Evolutionary conservation across 257 asterid species (phyloP).

Genomic region (Thymus quinquecostatus): DNA sequence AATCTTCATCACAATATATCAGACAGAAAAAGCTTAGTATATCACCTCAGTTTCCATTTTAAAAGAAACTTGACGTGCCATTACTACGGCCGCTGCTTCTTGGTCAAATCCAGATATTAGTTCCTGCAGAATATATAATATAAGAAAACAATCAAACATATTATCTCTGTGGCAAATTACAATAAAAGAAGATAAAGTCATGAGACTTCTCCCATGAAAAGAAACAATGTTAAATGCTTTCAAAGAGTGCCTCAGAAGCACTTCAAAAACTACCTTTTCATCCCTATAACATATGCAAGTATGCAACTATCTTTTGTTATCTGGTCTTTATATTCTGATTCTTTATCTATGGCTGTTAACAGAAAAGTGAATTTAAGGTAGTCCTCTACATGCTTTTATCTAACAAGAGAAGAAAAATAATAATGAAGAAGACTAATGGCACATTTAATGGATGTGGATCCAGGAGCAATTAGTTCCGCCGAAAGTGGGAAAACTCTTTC

Average conservation of each 20-base stretch:
- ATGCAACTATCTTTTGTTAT: background rate
- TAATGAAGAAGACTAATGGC: background rate
- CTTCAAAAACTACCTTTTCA: slow-evolving; percentile 3
- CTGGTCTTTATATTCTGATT: background rate
- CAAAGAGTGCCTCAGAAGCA: background rate
- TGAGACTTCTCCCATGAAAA: slow-evolving; percentile 6
- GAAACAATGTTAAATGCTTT: background rate
- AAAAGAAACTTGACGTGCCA: slow-evolving; percentile 95
- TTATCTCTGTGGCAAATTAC: background rate
- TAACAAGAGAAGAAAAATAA: slow-evolving; percentile 13
- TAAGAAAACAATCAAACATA: slow-evolving; percentile 11
- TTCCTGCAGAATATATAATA: slow-evolving; percentile 62
- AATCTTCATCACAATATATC: slow-evolving; percentile 22
- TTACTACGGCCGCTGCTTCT: slow-evolving; percentile 96
- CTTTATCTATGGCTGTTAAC: slow-evolving; percentile 6
- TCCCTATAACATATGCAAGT: background rate
- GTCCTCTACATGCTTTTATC: background rate
- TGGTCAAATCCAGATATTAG: slow-evolving; percentile 96
- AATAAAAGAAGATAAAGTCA: background rate
- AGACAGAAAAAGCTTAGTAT: slow-evolving; percentile 26
- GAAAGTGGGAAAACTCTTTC: background rate
- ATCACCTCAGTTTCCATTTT: slow-evolving; percentile 98
- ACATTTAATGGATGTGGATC: slow-evolving; percentile 6
- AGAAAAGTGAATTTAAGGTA: slow-evolving; percentile 2
- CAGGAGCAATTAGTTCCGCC: background rate